Evolutionary conservation across 2,329 filamentous ascomycete genomes (phyloP), one percentile per base, ranked within the genome.

Genomic region (Colletotrichum simmondsii): DNA sequence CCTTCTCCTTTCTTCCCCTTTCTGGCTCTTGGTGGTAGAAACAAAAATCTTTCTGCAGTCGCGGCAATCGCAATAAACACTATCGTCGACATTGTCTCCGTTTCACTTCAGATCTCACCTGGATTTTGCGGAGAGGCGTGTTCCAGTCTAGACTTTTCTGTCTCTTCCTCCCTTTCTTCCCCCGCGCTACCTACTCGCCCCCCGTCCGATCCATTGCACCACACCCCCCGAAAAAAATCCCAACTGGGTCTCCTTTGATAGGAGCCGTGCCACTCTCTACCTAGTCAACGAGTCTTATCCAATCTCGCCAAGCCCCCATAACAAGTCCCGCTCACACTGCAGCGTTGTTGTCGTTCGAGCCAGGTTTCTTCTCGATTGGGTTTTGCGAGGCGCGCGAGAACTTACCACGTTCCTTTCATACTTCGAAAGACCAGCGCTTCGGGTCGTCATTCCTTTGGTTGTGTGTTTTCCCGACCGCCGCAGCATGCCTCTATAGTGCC

Each of bases 251-350:
- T 77, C 82, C 82, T 82, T 83, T 80, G 80, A 83, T 64, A 82
- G 80, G 81, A 77, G 77, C 79, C 78, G 74, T 75, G 74, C 78
- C 81, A 77, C 76, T 81, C 80, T 75, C 80, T 76, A 46, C 75
- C 80, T 76, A 46, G 62, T 75, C 62, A 68, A 53, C 61, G 24
- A 70, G 54, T 37, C 60, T 70, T 70, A 70, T 70, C 60, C 66
- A 72, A 72, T 72, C 49, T 72, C 60, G 70, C 66, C 70, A 65
- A 69, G 60, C 56, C 60, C 49, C 59, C 64, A 52, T 54, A 42
- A 60, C 65, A 30, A 46, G 60, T 72, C 65, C 65, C 53, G 54
- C 66, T 60, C 26, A 14, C 22, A 60, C 59, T 46, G 56, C 42
- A 54, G 52, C 58, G 59, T 59, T 65, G 68, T 24, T 65, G 59